A percentile compares a stretch with the other conserved stretches of the same genome.
These are phyloP conservation scores for Pseudonitzschia delicatissima DNA, from an alignment of 108 stramenopile genomes.

Conservation along the genomic window DNA sequence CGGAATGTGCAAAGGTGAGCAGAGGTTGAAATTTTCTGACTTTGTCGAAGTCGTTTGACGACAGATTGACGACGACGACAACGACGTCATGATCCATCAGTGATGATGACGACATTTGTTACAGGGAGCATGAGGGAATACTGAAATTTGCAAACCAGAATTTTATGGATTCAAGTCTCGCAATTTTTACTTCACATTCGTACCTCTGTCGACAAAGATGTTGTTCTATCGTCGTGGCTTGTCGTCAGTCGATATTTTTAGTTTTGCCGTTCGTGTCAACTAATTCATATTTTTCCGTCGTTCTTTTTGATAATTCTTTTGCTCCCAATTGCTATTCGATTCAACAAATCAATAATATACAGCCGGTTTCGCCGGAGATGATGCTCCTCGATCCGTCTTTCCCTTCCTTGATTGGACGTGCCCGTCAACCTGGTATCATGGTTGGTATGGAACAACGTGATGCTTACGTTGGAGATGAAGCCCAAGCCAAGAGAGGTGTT, in stretches of 20 bases:
- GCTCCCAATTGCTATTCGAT: not conserved
- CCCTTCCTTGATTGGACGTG: constrained; percentile 94
- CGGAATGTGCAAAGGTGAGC: constrained; percentile 96
- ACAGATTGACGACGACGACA: not conserved
- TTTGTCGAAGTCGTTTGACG: not conserved
- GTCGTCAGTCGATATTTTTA: not conserved
- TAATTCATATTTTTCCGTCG: not conserved
- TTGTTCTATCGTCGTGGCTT: not conserved
- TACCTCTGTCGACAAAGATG: not conserved
- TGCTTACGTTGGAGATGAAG: constrained; percentile 99
- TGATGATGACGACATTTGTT: not conserved
- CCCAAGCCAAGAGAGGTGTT: constrained; percentile 97
- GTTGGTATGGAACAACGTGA: constrained; percentile 99
- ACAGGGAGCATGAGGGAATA: too few relatives aligned
- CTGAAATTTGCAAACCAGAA: too few relatives aligned
- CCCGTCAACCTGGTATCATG: constrained; percentile 97
- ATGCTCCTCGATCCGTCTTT: constrained; percentile 95
- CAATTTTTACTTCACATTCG: too few relatives aligned
- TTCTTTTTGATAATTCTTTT: not conserved
- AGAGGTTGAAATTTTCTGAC: not conserved
- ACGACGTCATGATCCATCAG: not conserved
- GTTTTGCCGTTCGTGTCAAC: not conserved
- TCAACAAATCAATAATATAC: not conserved
- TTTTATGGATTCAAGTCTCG: too few relatives aligned
- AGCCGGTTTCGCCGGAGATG: constrained; percentile 95